Evolutionary conservation across 2,329 filamentous ascomycete species (phyloP), one percentile per base, ranked within the genome.

Genomic region (Leptographium lundbergii): DNA sequence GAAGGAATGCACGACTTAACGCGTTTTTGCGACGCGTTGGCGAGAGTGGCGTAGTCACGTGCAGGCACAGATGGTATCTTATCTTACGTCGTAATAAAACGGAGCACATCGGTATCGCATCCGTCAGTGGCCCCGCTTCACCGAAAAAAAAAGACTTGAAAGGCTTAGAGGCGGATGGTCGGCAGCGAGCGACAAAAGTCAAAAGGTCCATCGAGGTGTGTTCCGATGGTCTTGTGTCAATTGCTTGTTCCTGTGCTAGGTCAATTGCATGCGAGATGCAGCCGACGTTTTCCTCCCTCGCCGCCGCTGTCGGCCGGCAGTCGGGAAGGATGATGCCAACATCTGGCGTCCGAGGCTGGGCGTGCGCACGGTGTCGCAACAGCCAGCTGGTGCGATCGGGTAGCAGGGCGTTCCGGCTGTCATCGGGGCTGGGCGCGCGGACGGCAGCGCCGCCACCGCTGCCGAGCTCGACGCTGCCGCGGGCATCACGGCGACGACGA

Each of bases 331-430:
- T 54, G 19, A 45, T 48, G 22, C 22, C 48, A 13, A 29, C 22
- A 13, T n/a, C 48, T 3, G 27, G 52, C 6, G 54, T 59, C 13
- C 59, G 58, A 17, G 39, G 32, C 27, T 64, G 63, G 63, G 61
- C 61, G 9, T 64, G 63, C 39, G 60, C 59, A 2, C 45, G 42
- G 55, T 64, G 61, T 51, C 56, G 60, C 3, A 56, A 58, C 10
- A 57, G 56, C 50, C 63, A 61, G 27, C 47, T 45, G 56, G 56
- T 34, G 3, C 13, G 56, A 57, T 17, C 25, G n/a, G 45, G 45
- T 9, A n/a, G 52, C 57, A 32, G 25, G 19, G 32, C 42, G 39
- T 39, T 45, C 51, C 48, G 48, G 27, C 47, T n/a, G 11, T 7
- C 42, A 6, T 51, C 32, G 39, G 42, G 42, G 7, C 42, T 19